Evolutionary conservation across 805 yeast genomes (phyloP).

Genomic region (Yamadazyma akitaensis): DNA sequence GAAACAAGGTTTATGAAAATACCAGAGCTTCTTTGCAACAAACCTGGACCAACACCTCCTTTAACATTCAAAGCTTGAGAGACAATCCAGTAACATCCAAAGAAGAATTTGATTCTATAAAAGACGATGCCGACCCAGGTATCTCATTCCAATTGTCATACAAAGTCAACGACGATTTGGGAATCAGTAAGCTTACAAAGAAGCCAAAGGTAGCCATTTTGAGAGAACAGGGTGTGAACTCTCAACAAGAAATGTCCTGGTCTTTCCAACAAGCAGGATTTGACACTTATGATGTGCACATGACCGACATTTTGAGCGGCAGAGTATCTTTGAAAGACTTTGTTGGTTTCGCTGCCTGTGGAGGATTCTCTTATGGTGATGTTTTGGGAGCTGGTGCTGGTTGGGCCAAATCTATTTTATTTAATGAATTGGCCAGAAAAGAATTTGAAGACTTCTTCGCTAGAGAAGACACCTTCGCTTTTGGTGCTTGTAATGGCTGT

Average conservation of each 20-base stretch:
- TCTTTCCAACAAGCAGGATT: conserved; percentile 94
- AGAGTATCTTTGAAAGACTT: conserved; percentile 70
- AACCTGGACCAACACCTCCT: conserved; percentile 84
- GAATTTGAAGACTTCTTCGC: conserved; percentile 82
- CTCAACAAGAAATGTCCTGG: conserved; percentile 98
- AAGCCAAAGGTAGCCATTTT: conserved; percentile 92
- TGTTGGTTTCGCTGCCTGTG: conserved; percentile 96
- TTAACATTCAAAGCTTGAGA: conserved; percentile 84
- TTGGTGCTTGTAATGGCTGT: conserved; percentile 99
- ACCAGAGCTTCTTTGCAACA: conserved; percentile 74
- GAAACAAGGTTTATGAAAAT: conserved; percentile 43
- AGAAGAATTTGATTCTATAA: conserved; percentile 73
- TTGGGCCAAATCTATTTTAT: conserved; percentile 96
- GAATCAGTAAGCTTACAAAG: conserved; percentile 25
- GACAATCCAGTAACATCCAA: conserved; percentile 91
- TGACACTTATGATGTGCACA: conserved; percentile 90
- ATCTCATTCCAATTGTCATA: conserved; percentile 75
- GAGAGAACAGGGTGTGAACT: conserved; percentile 98
- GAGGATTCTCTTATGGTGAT: conserved; percentile 98
- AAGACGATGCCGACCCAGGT: conserved; percentile 89
- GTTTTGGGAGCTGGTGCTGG: conserved; percentile 98
- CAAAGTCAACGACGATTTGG: conserved; percentile 51
- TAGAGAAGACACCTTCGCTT: conserved; percentile 89
- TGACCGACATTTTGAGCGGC: conserved; percentile 85
- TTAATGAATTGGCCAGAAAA: conserved; percentile 69